Evolutionary conservation across 306 rosid genomes (phyloP), one percentile per base, ranked within the genome.

Genomic region (Quillaja saponaria): DNA sequence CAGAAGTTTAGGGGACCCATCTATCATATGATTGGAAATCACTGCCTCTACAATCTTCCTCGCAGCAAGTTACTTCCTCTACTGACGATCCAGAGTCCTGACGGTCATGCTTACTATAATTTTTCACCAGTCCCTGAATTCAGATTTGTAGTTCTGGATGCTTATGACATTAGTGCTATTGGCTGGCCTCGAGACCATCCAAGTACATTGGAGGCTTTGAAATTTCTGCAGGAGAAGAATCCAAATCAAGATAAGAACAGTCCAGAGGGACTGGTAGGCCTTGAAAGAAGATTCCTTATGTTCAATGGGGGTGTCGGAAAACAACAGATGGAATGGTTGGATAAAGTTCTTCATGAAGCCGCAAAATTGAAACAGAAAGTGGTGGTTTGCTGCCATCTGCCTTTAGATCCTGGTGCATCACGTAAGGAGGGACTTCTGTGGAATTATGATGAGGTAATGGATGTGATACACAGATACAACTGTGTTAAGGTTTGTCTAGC

Each of bases 11-110:
- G 60, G 25, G 96, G 96, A 55, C 79, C 80, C 1, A 85, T 83
- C 38, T 81, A 85, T 78, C 99, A 92, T 71, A 62, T 92, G 81
- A 74, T 92, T 56, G 99, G 99, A 52, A 92, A 92, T 58, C 99
- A 92, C 67, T 92, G 99, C 77, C 89, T 92, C 40, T 92, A 89
- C 78, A 92, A 92, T 77, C 96, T 92, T 58, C 96, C 96, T 14
- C 95, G 91, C 34, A 42, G 46, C 42, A 61, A 82, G 46, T 76
- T 92, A 49, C 89, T 92, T 63, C 99, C 95, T 3, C 16, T 88
- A 21, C 71, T 92, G 65, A 89, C 81, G 60, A 88, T 89, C 47
- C 63, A 72, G 48, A 74, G 57, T 48, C 41, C 7, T 3, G 73
- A 80, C 44, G 75, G 78, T 13, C 74, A 42, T 67, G 96, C 91